Evolutionary conservation across 2,329 filamentous ascomycete species (phyloP).

Genomic region (Lachnellula occidentalis): DNA sequence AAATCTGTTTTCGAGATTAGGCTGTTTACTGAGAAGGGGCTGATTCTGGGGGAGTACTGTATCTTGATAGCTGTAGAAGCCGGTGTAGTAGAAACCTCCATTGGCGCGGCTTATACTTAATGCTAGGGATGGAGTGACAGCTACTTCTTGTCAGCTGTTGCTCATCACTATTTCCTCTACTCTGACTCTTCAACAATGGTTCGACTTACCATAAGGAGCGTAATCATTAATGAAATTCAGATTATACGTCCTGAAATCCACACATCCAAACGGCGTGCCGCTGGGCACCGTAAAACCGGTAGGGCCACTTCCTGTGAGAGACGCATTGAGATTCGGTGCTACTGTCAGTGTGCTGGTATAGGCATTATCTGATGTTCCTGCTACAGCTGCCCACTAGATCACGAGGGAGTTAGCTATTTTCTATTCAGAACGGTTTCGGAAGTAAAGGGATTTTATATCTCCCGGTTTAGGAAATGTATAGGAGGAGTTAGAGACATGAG

Average conservation of each 20-base stretch:
- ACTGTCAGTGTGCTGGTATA: conserved; percentile 57
- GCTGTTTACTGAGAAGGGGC: background rate
- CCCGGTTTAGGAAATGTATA: no score
- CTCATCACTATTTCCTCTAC: background rate
- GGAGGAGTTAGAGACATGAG: no score
- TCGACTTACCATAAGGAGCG: conserved; percentile 33
- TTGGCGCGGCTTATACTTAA: conserved; percentile 58
- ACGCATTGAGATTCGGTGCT: conserved; percentile 57
- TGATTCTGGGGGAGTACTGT: conserved; percentile 38
- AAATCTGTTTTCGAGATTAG: conserved; percentile 39
- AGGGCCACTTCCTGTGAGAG: conserved; percentile 55
- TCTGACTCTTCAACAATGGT: background rate
- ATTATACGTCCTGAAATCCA: conserved; percentile 61
- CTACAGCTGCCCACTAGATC: conserved; percentile 56
- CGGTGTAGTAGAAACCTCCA: conserved; percentile 60
- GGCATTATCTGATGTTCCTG: conserved; percentile 51
- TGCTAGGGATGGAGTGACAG: conserved; percentile 53
- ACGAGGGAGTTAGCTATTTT: no score
- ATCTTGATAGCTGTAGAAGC: conserved; percentile 64
- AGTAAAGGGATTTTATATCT: no score
- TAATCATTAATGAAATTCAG: conserved; percentile 60
- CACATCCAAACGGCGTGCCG: conserved; percentile 57
- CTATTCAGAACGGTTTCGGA: no score
- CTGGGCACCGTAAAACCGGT: conserved; percentile 56
- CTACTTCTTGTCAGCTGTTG: conserved; percentile 9